Base-by-base conservation (phyloP, 2,329 filamentous ascomycete genomes). In the Macrophomina pseudophaseolina region DNA sequence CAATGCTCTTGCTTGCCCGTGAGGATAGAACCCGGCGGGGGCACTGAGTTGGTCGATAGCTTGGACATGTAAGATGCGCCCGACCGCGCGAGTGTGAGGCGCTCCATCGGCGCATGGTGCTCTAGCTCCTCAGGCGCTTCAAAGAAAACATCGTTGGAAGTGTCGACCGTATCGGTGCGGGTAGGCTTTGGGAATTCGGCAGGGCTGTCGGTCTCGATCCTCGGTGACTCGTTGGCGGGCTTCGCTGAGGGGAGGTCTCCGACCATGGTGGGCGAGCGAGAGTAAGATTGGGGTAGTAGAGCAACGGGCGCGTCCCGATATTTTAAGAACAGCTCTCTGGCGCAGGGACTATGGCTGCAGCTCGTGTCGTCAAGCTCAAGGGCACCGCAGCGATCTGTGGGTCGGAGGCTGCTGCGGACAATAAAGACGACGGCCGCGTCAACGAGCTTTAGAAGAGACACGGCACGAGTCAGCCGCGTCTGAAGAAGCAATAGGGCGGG, bases 1-100 rank as follows among this genome's bases (percentile, higher is more conserved):
- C 93, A 99, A 79, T 99, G 95, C 79, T 99, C 95, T 85, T 99
- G 94, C 82, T 97, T 98, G 71, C 95, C 95, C 0, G 94, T 97
- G 76, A 99, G 81, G 70, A 90, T 81, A 59, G 86, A 86, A 28
- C 85, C 85, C 40, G 83, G 81, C n/a, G 83, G 84, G 58, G 84
- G 83, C 65, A 80, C 75, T 32, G 82, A 83, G 67, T 77, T 73
- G 48, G 72, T 77, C n/a, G 82, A 83, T 49, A 75, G 71, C 69
- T 78, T 78, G 48, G 66, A 68, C 48, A 42, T 54, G 49, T 48
- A 54, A 32, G 65, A 62, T 23, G 65, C 59, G 35, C 28, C 38
- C 48, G 64, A 66, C 48, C 64, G 60, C 14, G 46, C 56, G 14
- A 66, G 65, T 30, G 49, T 28, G 38, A 49, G 48, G 63, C 60